These are phyloP conservation scores for Graphilbum fragrans DNA, from an alignment of 2,329 filamentous ascomycete species.

Conservation along the genomic window DNA sequence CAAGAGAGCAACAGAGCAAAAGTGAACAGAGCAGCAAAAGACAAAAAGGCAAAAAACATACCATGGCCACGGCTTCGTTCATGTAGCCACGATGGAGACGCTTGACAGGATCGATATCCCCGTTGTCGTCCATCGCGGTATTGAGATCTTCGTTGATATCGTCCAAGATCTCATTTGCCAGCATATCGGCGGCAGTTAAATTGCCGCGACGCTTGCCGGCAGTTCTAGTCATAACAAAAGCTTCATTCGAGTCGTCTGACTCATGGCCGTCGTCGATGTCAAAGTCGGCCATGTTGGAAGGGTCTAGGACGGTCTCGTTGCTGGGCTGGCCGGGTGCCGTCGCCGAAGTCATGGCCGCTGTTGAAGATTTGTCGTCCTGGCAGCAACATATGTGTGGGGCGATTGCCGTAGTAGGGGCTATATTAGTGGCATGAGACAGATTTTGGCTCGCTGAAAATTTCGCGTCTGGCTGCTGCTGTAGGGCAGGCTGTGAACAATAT, in stretches of 20 bases:
- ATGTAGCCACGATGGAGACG: slow-evolving; percentile 52
- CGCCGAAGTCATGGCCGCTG: too few species aligned
- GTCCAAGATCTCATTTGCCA: slow-evolving; percentile 12
- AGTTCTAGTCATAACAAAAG: slow-evolving; percentile 12
- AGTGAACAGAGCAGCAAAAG: neutral
- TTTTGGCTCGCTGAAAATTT: too few species aligned
- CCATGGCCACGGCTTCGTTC: slow-evolving; percentile 78
- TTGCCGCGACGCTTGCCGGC: slow-evolving; percentile 12
- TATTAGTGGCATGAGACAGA: too few species aligned
- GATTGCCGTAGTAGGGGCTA: too few species aligned
- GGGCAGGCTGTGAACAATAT: too few species aligned
- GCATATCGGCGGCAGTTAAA: slow-evolving; percentile 10
- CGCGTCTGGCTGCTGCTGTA: too few species aligned
- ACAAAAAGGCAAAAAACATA: slow-evolving; percentile 24
- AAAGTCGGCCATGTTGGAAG: neutral
- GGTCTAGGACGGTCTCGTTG: neutral
- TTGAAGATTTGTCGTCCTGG: too few species aligned
- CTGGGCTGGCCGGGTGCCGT: slow-evolving; percentile 1
- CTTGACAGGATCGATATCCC: slow-evolving; percentile 18
- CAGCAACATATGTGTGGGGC: too few species aligned
- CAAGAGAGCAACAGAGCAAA: neutral
- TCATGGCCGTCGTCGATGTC: slow-evolving; percentile 8
- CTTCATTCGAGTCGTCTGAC: slow-evolving; percentile 6
- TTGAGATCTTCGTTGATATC: slow-evolving; percentile 17
- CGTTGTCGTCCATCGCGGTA: slow-evolving; percentile 8